Base-by-base conservation (phyloP, 2,329 filamentous ascomycete species). In the Alternaria consortialis region DNA sequence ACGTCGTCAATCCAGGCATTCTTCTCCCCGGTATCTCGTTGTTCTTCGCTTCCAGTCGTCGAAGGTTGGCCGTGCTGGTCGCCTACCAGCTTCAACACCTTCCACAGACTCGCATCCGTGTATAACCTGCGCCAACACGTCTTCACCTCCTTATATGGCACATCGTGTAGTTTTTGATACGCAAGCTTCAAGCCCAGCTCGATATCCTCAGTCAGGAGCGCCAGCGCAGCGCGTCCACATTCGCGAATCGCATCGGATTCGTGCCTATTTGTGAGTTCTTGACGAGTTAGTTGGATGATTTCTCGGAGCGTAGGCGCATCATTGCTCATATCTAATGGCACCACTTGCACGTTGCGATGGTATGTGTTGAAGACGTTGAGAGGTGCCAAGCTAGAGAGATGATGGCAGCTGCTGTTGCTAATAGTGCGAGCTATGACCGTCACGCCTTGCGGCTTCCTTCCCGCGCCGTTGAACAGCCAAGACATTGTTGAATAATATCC, bases 61-160 rank as follows among this genome's bases (percentile, higher is more conserved):
- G 29, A n/a, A 8, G 13, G 17, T 39, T 39, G 40, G 42, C 37
- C 20, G 27, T 6, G 23, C n/a, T 11, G 7, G 7, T 54, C 43
- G 53, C 75, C 66, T 5, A 75, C 57, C 4, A 80, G 53, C 11
- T 48, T 48, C n/a, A 78, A 39, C 23, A 88, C 89, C 66, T 86
- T 86, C 71, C 91, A 82, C 11, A 94, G 84, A 56, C 87, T 86
- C 1, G 89, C 87, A 56, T 93, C 90, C 1, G 89, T 89, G 73
- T 91, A 93, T 5, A 94, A 78, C 64, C 88, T 83, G 25, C 89
- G 82, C 92, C 91, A 95, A 70, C 85, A 87, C 8, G 76, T 72
- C 0, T 90, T 90, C 6, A 94, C 85, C 32, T 88, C 83, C 63
- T 85, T 86, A 74, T 87, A 93, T 1, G 87, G 84, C 63, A 87